Base-by-base conservation (phyloP, 768 basidiomycete genomes). In the Boletus sensibilis region DNA sequence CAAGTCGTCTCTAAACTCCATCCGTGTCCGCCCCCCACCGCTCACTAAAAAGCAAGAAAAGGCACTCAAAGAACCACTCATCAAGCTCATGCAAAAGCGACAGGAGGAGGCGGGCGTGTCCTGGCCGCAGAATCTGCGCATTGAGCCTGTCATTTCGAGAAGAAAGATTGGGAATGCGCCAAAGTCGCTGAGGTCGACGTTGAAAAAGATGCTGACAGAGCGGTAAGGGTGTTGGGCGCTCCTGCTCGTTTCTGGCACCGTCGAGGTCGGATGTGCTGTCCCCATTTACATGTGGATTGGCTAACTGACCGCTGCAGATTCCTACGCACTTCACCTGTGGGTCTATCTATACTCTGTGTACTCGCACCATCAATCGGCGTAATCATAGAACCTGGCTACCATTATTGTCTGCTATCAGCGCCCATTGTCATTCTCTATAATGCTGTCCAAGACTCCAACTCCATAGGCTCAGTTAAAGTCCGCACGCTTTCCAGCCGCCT, bases 41-140 rank as follows among this genome's bases (percentile, higher is more conserved):
- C 72, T 72, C 56, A 74, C 72, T 13, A 72, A 64, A 47, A 60
- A 60, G 42, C 65, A 69, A 50, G 64, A 69, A 44, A 64, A 64
- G 29, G 52, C 59, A 9, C 48, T 64, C 31, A 74, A 71, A 59
- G 61, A 61, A 27, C 65, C 79, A 0, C 71, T 82, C 41, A 72
- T 81, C 52, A 74, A 77, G 57, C 61, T 73, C 18, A 75, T 83
- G 40, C 68, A 72, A 53, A 70, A 74, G 52, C 74, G 73, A 29
- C 74, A 79, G 63, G 61, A 66, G 23, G 71, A 71, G 29, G 68
- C 74, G 0, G 78, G 77, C 4, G 65, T 65, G 11, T 59, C 60
- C n/a, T 83, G 75, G 70, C 82, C 82, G 3, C 58, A 67, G 27
- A 83, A 83, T 51, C 70, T 83, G 44, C 78, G 82, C 37, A 76